These are phyloP conservation scores for Rhinocladiella mackenziei DNA, from an alignment of 2,329 filamentous ascomycete species.

Conservation along the genomic window DNA sequence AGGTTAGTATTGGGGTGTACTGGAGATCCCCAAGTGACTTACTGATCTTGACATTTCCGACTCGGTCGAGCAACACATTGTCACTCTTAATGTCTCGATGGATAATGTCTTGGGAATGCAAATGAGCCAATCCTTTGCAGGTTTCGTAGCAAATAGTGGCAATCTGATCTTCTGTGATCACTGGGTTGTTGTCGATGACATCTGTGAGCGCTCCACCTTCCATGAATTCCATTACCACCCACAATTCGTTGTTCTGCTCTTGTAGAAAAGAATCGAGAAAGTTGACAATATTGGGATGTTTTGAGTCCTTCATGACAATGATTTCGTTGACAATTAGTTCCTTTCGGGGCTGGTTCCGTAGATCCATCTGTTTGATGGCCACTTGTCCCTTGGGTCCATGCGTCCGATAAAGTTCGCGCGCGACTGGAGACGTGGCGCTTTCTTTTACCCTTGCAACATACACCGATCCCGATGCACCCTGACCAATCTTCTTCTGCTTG, in stretches of 20 bases:
- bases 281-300: conserved; percentile 98
- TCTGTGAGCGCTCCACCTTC: conserved; percentile 96
- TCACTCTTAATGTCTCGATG: conserved; percentile 99
- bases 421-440: conserved; percentile 73
- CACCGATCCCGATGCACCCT: conserved; percentile 94
- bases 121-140: conserved; percentile 87
- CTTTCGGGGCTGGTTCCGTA: conserved; percentile 93
- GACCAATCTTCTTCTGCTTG: conserved; percentile 99
- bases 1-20: conserved; percentile 19
- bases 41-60: conserved; percentile 98
- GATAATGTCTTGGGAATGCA: conserved; percentile 95
- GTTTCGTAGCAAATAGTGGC: conserved; percentile 97
- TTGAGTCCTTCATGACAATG: conserved; percentile 99
- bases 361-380: conserved; percentile 99
- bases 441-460: conserved; percentile 97
- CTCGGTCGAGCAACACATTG: conserved; percentile 90
- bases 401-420: conserved; percentile 70
- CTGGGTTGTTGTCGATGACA: conserved; percentile 95
- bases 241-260: conserved; percentile 91
- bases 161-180: conserved; percentile 94
- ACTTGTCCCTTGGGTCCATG: conserved; percentile 83
- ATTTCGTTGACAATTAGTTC: conserved; percentile 99
- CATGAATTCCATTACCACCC: conserved; percentile 99
- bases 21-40: conserved; percentile 41
- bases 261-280: conserved; percentile 95